Evolutionary conservation across 306 rosid genomes (phyloP).

Genomic region (Dalbergia cultrata): DNA sequence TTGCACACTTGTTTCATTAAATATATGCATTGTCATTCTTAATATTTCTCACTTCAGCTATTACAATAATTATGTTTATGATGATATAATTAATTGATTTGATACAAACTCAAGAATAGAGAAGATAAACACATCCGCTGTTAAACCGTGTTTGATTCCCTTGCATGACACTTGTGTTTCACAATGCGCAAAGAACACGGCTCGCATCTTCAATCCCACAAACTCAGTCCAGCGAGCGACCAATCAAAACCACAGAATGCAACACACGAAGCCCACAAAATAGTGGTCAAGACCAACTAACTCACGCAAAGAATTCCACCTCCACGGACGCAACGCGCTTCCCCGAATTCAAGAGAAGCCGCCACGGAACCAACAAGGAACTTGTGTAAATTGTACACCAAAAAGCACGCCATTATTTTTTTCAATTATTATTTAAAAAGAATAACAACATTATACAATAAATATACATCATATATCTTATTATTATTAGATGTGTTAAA

Average conservation of each 20-base stretch:
- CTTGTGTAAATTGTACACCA: neutral
- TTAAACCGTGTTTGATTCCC: neutral
- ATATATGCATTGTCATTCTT: no score
- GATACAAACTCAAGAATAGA: neutral
- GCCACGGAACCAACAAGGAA: neutral
- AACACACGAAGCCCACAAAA: slow-evolving; percentile 41
- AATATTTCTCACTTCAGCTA: no score
- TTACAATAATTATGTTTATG: no score
- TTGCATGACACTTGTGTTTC: slow-evolving; percentile 5
- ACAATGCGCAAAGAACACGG: slow-evolving; percentile 30
- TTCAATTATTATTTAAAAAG: no score
- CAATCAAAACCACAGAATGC: slow-evolving; percentile 49
- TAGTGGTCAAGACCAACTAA: slow-evolving; percentile 44
- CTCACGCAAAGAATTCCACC: slow-evolving; percentile 11
- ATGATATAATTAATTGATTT: no score
- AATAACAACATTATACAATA: no score
- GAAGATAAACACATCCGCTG: neutral
- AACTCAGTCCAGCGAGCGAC: slow-evolving; percentile 14
- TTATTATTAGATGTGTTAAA: no score
- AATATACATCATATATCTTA: no score
- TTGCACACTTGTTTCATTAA: no score
- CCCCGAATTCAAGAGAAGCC: neutral
- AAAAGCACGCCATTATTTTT: no score
- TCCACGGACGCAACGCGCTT: neutral
- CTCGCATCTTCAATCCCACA: neutral